Base-by-base conservation (phyloP, 169 alveolate species). In the Ichthyophthirius multifiliis region DNA sequence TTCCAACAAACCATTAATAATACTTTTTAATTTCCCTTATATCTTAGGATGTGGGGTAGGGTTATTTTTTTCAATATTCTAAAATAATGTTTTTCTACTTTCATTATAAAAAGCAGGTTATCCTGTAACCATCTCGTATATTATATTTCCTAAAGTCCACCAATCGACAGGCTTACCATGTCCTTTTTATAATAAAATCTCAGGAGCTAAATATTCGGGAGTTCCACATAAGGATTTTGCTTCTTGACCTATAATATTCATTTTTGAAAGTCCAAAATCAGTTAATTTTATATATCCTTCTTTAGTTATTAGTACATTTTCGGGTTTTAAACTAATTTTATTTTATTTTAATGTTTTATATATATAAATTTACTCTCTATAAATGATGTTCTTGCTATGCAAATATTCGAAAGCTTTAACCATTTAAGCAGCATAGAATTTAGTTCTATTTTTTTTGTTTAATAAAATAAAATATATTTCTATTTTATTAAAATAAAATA, bases 201-300 rank as follows among this genome's bases (percentile, higher is more conserved):
- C 97, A 13, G 97, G 97, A 3, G 97, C 94, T 20, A 93, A 84
- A 83, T 95, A 95, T 37, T 94, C 98, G 30, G 95, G 93, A 3
- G 97, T 89, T 15, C 97, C 97, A 65, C 96, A 92, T 43, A 94
- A 87, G 67, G 93, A 84, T 74, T 90, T 78, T n/a, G 98, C 92
- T 43, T 71, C 82, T 46, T 79, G 65, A 6, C 83, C 41, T 7
- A 87, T 90, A 13, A 45, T 84, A 4, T 89, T 83, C 43, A 83
- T 84, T 74, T 93, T 93, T 1, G 95, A 83, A 5, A 88, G 48
- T 3, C 90, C 94, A 65, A 89, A 83, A 45, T 86, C 92, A 3
- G 94, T 85, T n/a, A 89, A 75, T 43, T 83, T 82, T 16, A 82
- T 83, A 75, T 89, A 86, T 1, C 90, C 94, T 32, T 84, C 84